Evolutionary conservation across 139 green algal species (phyloP).

Genomic region (Auxenochlorella pyrenoidosa): DNA sequence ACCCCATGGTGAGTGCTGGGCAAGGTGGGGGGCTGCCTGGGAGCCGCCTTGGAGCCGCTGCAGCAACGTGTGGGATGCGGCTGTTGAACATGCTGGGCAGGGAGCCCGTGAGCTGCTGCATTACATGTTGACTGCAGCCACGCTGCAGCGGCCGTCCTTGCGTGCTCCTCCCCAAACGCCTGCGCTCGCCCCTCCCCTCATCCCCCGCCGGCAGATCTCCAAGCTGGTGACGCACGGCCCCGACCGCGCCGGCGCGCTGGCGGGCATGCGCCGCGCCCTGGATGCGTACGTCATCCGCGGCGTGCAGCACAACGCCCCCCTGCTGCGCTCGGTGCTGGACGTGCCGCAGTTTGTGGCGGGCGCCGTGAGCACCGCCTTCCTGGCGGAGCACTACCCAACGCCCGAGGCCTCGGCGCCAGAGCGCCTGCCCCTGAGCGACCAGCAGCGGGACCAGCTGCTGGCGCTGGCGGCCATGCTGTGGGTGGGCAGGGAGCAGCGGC

Average conservation of each 20-base stretch:
- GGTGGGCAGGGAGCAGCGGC: conserved; percentile 1
- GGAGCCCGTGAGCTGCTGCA: too few species aligned
- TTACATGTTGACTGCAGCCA: too few species aligned
- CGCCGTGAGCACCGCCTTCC: conserved; percentile 30
- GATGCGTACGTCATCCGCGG: conserved; percentile 48
- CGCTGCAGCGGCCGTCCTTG: too few species aligned
- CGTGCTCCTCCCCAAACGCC: too few species aligned
- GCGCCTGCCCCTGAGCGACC: conserved; percentile 14
- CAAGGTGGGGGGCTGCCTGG: background rate
- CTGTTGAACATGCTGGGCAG: too few species aligned
- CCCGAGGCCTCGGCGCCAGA: conserved; percentile 16
- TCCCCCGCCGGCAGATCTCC: conserved; percentile 22
- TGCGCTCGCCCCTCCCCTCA: background rate
- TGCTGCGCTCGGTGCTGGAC: conserved; percentile 44
- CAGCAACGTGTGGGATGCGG: background rate
- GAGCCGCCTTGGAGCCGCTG: background rate
- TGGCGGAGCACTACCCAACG: conserved; percentile 37
- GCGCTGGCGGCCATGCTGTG: conserved; percentile 39
- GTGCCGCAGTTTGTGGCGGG: conserved; percentile 23
- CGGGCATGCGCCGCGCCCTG: conserved; percentile 19
- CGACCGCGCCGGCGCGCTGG: conserved; percentile 41
- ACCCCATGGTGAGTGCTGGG: conserved; percentile 82
- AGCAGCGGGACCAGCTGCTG: conserved; percentile 31
- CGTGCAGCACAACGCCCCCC: conserved; percentile 44
- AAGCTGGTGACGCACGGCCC: conserved; percentile 58